Evolutionary conservation across 768 basidiomycete species (phyloP), one percentile per base, ranked within the genome.

Genomic region (Lactarius tabidus): DNA sequence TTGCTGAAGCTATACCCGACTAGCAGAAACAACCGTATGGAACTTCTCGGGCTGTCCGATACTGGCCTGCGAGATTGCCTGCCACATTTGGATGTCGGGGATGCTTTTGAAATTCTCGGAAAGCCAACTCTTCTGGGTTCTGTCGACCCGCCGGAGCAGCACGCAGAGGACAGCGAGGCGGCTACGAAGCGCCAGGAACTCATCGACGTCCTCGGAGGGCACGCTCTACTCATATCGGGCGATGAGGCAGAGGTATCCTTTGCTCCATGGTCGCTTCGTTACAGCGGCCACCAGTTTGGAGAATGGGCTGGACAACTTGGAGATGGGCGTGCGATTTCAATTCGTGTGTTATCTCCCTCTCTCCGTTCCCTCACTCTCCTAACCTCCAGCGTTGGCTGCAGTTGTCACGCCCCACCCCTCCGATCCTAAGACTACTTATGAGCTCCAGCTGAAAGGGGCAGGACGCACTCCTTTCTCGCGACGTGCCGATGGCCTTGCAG

Each of bases 391-490:
- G 9, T 18, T 45, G 14, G 23, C 43, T 35, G 23, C 38, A 93
- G 91, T 92, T 63, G 86, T 87, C n/a, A 93, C 92, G 0, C 85
- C 89, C 0, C 87, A 91, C 65, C 87, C 87, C 0, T 73, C 77
- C 8, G 79, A 85, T 53, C 80, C 83, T 2, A 77, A 83, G 20
- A 71, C 80, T 6, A 77, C 78, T 0, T 90, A 88, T 71, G 97
- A 99, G 72, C 80, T 99, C 10, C 97, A 98, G 75, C 84, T 99
- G 69, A 99, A 98, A 74, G 97, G 97, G 1, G 85, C 89, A 0
- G 97, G 97, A 0, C 82, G 97, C 14, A 98, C 96, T 1, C 95
- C 97, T 0, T 98, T 95, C 77, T 91, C 93, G 0, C 84, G 97
- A 29, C 83, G 81, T 59, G 96, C 97, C 3, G 97, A 98, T 74